Evolutionary conservation across 495 filamentous ascomycete genomes (phyloP), one percentile per base, ranked within the genome.

Genomic region (Hapsidospora chrysogenum): DNA sequence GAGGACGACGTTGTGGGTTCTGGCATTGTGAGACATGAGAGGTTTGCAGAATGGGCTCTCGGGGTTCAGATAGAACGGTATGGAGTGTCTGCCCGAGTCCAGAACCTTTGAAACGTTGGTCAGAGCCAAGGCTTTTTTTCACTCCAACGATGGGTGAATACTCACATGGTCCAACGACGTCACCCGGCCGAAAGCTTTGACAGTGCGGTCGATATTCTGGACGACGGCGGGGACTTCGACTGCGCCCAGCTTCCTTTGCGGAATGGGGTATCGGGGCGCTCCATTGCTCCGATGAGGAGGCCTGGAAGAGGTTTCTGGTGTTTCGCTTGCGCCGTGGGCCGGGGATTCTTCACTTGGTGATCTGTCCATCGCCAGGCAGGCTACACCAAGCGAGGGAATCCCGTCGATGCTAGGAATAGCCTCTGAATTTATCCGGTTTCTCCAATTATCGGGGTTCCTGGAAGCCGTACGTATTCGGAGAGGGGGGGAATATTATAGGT

Each of bases 201-300:
- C 64, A 13, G 71, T 89, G 39, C 76, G 82, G 42, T 92, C 78
- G 35, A 93, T 46, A 55, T 94, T 78, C 45, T 70, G 72, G 46
- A 96, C 60, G 33, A 92, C 73, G 40, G 76, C 77, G 4, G 92
- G 89, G 53, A 96, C 85, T 48, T 97, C 89, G 16, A 96, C 67
- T 38, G 74, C 76, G 21, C 85, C 68, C 29, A 95, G 60, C 14
- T 63, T 61, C 28, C 69, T 63, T 21, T 61, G 40, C 2, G 82
- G 84, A 18, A 93, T 60, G 0, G 55, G 40, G 21, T 57, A 63
- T 31, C 40, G 46, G 2, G 63, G 61, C 11, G 63, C 63, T 31
- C 41, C 42, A 9, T 42, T 30, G 9, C 29, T 37, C 15, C 14
- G 9, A 26, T 26, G 6, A 26, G 6, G 6, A 26, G n/a, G n/a